phyloP scores from a whole-genome alignment of 108 stramenopile species.

The Fistulifera solaris region DNA sequence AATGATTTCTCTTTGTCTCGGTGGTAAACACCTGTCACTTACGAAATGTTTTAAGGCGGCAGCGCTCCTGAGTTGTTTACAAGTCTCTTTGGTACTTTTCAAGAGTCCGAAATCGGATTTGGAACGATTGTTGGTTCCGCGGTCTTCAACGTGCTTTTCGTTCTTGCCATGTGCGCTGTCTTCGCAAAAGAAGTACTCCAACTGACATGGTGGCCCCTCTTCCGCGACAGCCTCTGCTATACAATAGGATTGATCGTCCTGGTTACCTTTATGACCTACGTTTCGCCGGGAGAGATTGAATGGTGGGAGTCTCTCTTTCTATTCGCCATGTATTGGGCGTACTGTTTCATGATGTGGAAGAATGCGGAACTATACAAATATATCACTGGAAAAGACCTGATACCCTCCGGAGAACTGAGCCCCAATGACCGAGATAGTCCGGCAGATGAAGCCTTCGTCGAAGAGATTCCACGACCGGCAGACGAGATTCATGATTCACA shows the following conservation, averaged over 20 bases:
- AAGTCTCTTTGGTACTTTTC: slow-evolving; percentile 67
- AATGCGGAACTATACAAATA: slow-evolving; percentile 46
- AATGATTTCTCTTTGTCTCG: not conserved
- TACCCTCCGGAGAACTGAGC: slow-evolving; percentile 20
- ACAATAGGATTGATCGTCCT: slow-evolving; percentile 44
- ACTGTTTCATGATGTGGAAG: slow-evolving; percentile 65
- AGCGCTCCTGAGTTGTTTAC: slow-evolving; percentile 80
- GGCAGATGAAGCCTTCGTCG: not conserved
- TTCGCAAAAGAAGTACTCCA: slow-evolving; percentile 51
- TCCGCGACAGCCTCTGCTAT: slow-evolving; percentile 71
- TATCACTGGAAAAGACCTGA: slow-evolving; percentile 40
- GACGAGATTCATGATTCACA: no score
- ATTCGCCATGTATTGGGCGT: slow-evolving; percentile 67
- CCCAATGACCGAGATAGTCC: not conserved
- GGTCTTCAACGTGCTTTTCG: slow-evolving; percentile 81
- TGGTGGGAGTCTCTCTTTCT: slow-evolving; percentile 69
- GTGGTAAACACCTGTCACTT: slow-evolving; percentile 26
- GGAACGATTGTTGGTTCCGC: slow-evolving; percentile 85
- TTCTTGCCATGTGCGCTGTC: slow-evolving; percentile 69
- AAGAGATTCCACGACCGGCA: no score
- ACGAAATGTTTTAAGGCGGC: slow-evolving; percentile 49
- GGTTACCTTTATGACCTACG: slow-evolving; percentile 37
- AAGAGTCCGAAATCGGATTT: slow-evolving; percentile 63
- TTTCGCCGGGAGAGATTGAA: slow-evolving; percentile 33
- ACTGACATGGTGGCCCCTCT: slow-evolving; percentile 79